Evolutionary conservation across 805 yeast species (phyloP).

Genomic region (Saturnispora quitensis): DNA sequence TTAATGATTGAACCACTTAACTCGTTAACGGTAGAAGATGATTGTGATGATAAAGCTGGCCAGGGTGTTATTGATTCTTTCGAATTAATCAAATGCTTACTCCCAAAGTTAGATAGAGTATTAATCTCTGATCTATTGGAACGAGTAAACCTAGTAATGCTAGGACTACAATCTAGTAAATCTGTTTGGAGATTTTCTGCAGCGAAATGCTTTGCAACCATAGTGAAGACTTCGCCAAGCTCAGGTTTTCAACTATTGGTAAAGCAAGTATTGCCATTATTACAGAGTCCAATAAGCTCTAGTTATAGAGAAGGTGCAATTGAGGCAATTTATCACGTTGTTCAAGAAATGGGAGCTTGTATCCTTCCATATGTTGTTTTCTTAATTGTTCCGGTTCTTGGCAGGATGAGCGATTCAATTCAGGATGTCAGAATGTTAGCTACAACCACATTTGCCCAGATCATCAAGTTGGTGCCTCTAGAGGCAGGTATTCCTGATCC

Average conservation of each 20-base stretch:
- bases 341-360: constrained; percentile 75
- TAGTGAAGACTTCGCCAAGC: constrained; percentile 62
- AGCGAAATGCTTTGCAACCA: constrained; percentile 77
- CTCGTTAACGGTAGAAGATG: constrained; percentile 19
- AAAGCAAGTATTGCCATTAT: constrained; percentile 67
- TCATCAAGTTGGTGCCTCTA: constrained; percentile 88
- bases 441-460: constrained; percentile 92
- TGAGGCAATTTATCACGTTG: constrained; percentile 81
- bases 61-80: constrained; percentile 80
- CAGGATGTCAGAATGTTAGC: constrained; percentile 82
- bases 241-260: constrained; percentile 71
- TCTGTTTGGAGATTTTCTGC: constrained; percentile 86
- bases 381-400: constrained; percentile 90
- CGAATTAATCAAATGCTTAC: constrained; percentile 68
- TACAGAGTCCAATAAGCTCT: constrained; percentile 63
- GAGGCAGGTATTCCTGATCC: constrained; percentile 98
- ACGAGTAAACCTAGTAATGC: constrained; percentile 42
- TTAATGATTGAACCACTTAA: constrained; percentile 59
- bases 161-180: constrained; percentile 53
- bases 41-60: constrained; percentile 42
- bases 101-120: constrained; percentile 46
- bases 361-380: constrained; percentile 93
- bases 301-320: constrained; percentile 86
- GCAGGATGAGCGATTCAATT: constrained; percentile 95
- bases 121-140: constrained; percentile 44